These are phyloP conservation scores for Leccinum sublutescens DNA, from an alignment of 768 basidiomycete genomes.

Conservation along the genomic window DNA sequence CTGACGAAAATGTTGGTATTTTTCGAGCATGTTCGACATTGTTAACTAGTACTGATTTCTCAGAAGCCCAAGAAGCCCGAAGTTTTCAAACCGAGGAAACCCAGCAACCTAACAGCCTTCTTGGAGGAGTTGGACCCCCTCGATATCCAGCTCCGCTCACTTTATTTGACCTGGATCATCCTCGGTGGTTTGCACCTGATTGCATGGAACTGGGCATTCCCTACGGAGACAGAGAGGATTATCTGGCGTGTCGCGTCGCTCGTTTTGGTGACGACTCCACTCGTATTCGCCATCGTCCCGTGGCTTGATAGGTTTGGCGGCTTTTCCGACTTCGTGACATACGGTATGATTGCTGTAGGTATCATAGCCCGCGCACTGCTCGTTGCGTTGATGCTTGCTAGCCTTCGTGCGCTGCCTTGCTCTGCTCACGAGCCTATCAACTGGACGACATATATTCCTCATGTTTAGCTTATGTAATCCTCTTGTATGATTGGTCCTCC, in stretches of 20 bases:
- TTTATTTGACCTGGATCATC: not conserved
- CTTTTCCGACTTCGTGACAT: not conserved
- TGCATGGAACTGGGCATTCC: not conserved
- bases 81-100: not conserved
- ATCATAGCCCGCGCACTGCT: not conserved
- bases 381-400: not conserved
- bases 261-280: not conserved
- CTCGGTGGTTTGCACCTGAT: not conserved
- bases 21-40: not conserved
- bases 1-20: not conserved
- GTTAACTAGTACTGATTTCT: not conserved
- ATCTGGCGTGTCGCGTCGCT: not conserved
- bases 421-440: not conserved
- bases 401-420: slow-evolving; percentile 1
- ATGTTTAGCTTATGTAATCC: not conserved
- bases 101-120: not conserved
- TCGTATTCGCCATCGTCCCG: not conserved
- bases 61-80: not conserved
- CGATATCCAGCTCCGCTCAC: not conserved
- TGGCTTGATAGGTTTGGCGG: not conserved
- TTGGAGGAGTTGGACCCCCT: not conserved
- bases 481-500: not conserved
- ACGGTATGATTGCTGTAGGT: not conserved
- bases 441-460: slow-evolving; percentile 3
- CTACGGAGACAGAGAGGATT: not conserved